A percentile compares a stretch with the other conserved stretches of the same genome.
These are phyloP conservation scores for Dictyostelium capitatum DNA, from an alignment of 78 protist species.

Conservation along the genomic window DNA sequence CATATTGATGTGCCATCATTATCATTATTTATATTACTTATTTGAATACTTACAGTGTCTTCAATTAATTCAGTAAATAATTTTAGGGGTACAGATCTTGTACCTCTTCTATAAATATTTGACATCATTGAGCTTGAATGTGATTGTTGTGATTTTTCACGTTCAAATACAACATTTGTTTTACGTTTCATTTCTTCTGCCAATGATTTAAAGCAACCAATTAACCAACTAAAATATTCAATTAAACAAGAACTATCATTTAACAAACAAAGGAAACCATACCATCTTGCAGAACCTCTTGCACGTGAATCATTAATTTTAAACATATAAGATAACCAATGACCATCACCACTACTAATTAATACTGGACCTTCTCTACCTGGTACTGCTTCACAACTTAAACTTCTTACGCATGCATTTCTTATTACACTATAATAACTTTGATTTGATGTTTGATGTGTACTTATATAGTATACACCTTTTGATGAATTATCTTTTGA, in stretches of 20 bases:
- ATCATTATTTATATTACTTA: background rate
- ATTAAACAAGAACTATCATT: conserved; percentile 28
- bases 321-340: conserved; percentile 40
- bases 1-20: background rate
- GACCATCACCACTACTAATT: conserved; percentile 35
- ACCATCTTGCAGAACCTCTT: conserved; percentile 46
- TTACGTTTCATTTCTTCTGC: conserved; percentile 49
- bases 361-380: conserved; percentile 73
- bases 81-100: conserved; percentile 17
- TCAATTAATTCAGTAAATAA: conserved; percentile 36
- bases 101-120: conserved; percentile 53
- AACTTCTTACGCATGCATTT: conserved; percentile 50
- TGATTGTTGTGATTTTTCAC: conserved; percentile 31
- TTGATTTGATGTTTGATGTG: conserved; percentile 72
- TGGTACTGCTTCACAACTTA: conserved; percentile 56
- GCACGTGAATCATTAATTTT: conserved; percentile 60
- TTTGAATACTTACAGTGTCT: conserved; percentile 9
- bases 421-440: conserved; percentile 43
- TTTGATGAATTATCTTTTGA: conserved; percentile 27
- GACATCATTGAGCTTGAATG: background rate
- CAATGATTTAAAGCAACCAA: conserved; percentile 26
- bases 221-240: conserved; percentile 42
- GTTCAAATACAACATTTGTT: conserved; percentile 24
- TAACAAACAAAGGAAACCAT: conserved; percentile 32
- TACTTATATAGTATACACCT: conserved; percentile 27